Conservation (phyloP, 2,329 filamentous ascomycete species). For the Penicillium concentricum region DNA sequence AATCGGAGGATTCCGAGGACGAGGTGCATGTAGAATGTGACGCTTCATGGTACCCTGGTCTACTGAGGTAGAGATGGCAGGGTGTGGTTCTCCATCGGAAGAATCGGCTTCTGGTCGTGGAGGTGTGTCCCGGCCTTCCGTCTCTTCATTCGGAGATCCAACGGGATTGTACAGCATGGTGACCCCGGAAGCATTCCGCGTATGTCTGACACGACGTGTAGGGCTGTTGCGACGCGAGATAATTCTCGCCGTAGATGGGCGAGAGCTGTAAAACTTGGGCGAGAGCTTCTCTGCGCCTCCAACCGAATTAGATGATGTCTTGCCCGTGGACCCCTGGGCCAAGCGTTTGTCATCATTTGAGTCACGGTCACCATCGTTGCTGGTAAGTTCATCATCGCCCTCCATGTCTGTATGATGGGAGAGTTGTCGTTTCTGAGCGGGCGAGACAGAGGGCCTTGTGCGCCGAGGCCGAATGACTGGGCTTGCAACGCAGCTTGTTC, state of each 20-base stretch:
- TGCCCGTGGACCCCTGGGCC: slow-evolving; percentile 16
- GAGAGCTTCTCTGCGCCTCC: slow-evolving; percentile 27
- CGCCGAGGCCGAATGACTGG: slow-evolving; percentile 40
- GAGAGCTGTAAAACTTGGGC: slow-evolving; percentile 38
- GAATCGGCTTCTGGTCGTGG: slow-evolving; percentile 26
- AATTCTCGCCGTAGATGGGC: slow-evolving; percentile 45
- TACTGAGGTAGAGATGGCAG: slow-evolving; percentile 33
- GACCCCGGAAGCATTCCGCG: slow-evolving; percentile 72
- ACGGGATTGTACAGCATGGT: slow-evolving; percentile 82
- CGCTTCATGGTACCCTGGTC: slow-evolving; percentile 48
- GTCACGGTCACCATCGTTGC: slow-evolving; percentile 66
- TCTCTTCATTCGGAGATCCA: slow-evolving; percentile 40
- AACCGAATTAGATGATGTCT: slow-evolving; percentile 11
- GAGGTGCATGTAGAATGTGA: slow-evolving; percentile 34
- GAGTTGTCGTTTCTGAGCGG: slow-evolving; percentile 42
- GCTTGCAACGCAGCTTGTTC: slow-evolving; percentile 32
- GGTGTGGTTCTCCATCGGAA: slow-evolving; percentile 38
- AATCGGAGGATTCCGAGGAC: slow-evolving; percentile 58
- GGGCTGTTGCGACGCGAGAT: slow-evolving; percentile 38
- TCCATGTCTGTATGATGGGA: slow-evolving; percentile 74
- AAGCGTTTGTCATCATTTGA: slow-evolving; percentile 27
- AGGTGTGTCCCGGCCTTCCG: slow-evolving; percentile 23
- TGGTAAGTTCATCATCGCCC: slow-evolving; percentile 85
- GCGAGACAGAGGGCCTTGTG: slow-evolving; percentile 24
- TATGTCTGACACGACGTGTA: slow-evolving; percentile 53